Evolutionary conservation across 306 rosid genomes (phyloP).

Genomic region (Trifolium pratense): DNA sequence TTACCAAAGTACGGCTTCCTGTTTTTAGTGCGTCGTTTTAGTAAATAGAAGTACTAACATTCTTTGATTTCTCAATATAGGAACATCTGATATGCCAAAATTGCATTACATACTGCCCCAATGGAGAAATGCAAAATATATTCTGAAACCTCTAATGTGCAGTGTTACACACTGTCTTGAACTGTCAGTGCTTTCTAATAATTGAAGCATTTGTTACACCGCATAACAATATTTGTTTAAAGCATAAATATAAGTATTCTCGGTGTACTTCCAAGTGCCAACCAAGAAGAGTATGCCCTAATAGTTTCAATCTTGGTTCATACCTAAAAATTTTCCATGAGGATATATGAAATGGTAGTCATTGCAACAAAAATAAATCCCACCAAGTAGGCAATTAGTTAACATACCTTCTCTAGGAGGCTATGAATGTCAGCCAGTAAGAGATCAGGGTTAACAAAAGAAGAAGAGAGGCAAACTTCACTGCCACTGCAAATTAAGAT

Average conservation of each 20-base stretch:
- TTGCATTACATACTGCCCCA: background rate
- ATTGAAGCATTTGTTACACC: background rate
- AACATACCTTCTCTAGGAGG: slow-evolving; percentile 71
- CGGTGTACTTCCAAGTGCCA: background rate
- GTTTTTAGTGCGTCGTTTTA: slow-evolving; percentile 8
- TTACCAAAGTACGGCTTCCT: background rate
- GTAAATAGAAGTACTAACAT: slow-evolving; percentile 10
- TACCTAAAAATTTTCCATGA: background rate
- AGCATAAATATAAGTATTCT: background rate
- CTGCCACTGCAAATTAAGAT: slow-evolving; percentile 69
- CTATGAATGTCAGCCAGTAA: slow-evolving; percentile 59
- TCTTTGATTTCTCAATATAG: slow-evolving; percentile 30
- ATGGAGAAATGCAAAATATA: slow-evolving; percentile 28
- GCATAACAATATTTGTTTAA: background rate
- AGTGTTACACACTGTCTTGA: background rate
- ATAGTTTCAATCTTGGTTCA: background rate
- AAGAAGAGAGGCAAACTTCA: slow-evolving; percentile 65
- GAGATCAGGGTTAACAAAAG: slow-evolving; percentile 54
- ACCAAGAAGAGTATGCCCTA: background rate
- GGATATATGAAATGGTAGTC: background rate
- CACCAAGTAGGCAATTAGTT: slow-evolving; percentile 34
- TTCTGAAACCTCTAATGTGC: background rate
- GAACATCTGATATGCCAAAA: slow-evolving; percentile 26
- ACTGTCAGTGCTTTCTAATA: background rate
- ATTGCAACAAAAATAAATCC: slow-evolving; percentile 10